A percentile compares a stretch with the other conserved stretches of the same genome.
phyloP scores from a whole-genome alignment of 257 asterid genomes.

The Gentiana dahurica region DNA sequence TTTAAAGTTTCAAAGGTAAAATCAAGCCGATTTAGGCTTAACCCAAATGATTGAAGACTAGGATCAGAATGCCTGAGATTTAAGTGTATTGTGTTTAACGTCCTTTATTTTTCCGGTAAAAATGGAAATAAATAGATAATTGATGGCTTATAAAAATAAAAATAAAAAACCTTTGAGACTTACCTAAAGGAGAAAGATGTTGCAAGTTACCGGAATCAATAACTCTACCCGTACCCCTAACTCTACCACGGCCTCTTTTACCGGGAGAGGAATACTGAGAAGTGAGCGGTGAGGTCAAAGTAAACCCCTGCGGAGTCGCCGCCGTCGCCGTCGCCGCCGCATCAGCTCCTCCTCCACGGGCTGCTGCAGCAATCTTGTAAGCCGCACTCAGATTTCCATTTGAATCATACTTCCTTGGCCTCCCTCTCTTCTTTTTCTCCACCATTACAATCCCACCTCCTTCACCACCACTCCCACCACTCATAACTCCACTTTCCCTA shows the following conservation, averaged over 20 bases:
- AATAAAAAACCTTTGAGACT: constrained; percentile 13
- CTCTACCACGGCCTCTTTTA: constrained; percentile 55
- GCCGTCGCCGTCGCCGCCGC: constrained; percentile 12
- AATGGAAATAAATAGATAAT: too few species aligned
- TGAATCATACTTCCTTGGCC: constrained; percentile 82
- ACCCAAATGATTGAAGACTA: too few species aligned
- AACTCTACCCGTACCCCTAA: constrained; percentile 32
- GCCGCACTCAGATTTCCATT: constrained; percentile 67
- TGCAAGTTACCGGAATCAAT: constrained; percentile 45
- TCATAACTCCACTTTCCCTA: constrained; percentile 13
- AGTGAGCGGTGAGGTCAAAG: constrained; percentile 53
- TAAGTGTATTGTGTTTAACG: too few species aligned
- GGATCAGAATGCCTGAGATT: too few species aligned
- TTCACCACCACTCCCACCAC: constrained; percentile 15
- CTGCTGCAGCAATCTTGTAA: constrained; percentile 26
- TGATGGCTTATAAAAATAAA: neutral
- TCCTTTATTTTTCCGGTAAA: too few species aligned
- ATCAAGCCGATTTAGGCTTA: too few species aligned
- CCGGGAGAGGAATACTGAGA: constrained; percentile 35
- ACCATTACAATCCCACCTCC: constrained; percentile 18
- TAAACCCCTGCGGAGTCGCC: constrained; percentile 34
- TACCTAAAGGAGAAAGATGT: constrained; percentile 57
- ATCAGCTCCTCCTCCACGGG: constrained; percentile 10
- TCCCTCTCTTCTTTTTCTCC: constrained; percentile 73
- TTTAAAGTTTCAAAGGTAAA: too few species aligned